These are phyloP conservation scores for Boletus tomentosulus DNA, from an alignment of 768 basidiomycete species.

Conservation along the genomic window DNA sequence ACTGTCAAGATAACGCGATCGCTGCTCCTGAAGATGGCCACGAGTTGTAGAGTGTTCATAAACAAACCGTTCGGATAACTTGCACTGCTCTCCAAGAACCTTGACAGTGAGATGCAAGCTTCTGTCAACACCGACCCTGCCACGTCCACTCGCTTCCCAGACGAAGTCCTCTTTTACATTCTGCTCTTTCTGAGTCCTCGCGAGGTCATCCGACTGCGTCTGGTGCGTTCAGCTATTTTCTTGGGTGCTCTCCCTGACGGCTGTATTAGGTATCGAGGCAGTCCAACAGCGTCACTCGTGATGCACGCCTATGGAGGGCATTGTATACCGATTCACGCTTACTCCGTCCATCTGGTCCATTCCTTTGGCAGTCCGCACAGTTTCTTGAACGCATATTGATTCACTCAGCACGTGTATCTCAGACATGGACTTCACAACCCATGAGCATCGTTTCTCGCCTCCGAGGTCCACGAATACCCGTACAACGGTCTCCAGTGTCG, in stretches of 20 bases:
- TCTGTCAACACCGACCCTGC: not conserved
- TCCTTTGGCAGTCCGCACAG: constrained; percentile 16
- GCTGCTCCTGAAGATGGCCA: no score
- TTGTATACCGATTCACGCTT: constrained; percentile 14
- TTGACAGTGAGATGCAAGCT: constrained; percentile 6
- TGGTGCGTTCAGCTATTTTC: constrained; percentile 6
- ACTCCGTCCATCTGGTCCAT: constrained; percentile 22
- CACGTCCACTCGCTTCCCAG: constrained; percentile 6
- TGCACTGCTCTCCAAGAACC: not conserved
- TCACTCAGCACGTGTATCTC: constrained; percentile 16
- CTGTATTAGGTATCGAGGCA: constrained; percentile 17
- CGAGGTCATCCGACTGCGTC: constrained; percentile 16
- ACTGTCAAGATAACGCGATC: not conserved
- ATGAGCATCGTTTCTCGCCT: constrained; percentile 7
- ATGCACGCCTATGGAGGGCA: constrained; percentile 16
- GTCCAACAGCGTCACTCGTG: constrained; percentile 12
- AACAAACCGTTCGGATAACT: not conserved
- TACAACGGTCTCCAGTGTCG: constrained; percentile 11
- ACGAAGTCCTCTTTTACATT: constrained; percentile 17
- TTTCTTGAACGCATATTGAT: constrained; percentile 17
- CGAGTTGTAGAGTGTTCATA: not conserved
- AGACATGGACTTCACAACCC: constrained; percentile 18
- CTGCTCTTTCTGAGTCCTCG: constrained; percentile 12
- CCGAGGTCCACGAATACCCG: constrained; percentile 14
- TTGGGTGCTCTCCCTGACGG: not conserved